Percentiles rank a stretch among this genome's conserved stretches.
Conservation (phyloP, 805 yeast genomes). For the Saccharomyces eubayanus region DNA sequence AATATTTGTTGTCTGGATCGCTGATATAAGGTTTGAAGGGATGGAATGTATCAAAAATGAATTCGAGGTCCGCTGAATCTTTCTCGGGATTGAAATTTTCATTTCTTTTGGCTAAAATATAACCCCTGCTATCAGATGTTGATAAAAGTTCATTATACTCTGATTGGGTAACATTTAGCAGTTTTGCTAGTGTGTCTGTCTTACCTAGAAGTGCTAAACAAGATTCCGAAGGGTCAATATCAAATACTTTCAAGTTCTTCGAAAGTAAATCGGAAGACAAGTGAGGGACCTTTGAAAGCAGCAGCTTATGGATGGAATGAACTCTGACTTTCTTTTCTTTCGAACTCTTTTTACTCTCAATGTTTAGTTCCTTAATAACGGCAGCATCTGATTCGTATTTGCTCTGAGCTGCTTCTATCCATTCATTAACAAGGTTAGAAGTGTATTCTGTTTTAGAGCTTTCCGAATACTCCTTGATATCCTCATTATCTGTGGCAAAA, state of each 20-base stretch:
- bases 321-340: slow-evolving; percentile 38
- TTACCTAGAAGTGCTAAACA: slow-evolving; percentile 26
- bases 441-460: slow-evolving; percentile 3
- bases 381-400: slow-evolving; percentile 9
- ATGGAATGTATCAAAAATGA: slow-evolving; percentile 56
- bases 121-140: slow-evolving; percentile 42
- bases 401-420: slow-evolving; percentile 24
- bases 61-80: slow-evolving; percentile 38
- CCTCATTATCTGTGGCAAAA: slow-evolving; percentile 27
- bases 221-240: slow-evolving; percentile 40
- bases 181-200: slow-evolving; percentile 30
- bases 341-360: background rate
- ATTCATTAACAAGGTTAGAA: slow-evolving; percentile 15
- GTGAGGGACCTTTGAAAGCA: slow-evolving; percentile 61
- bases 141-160: slow-evolving; percentile 35
- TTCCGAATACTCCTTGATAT: background rate
- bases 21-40: slow-evolving; percentile 52
- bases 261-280: slow-evolving; percentile 73
- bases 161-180: slow-evolving; percentile 41
- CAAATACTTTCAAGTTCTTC: slow-evolving; percentile 40
- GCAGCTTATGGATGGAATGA: slow-evolving; percentile 57
- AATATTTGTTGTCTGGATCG: slow-evolving; percentile 24
- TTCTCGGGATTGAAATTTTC: slow-evolving; percentile 38
- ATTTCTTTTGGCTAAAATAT: slow-evolving; percentile 55
- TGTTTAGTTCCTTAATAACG: slow-evolving; percentile 1